Evolutionary conservation across 2,329 filamentous ascomycete genomes (phyloP), one percentile per base, ranked within the genome.

Genomic region (Madurella mycetomatis): DNA sequence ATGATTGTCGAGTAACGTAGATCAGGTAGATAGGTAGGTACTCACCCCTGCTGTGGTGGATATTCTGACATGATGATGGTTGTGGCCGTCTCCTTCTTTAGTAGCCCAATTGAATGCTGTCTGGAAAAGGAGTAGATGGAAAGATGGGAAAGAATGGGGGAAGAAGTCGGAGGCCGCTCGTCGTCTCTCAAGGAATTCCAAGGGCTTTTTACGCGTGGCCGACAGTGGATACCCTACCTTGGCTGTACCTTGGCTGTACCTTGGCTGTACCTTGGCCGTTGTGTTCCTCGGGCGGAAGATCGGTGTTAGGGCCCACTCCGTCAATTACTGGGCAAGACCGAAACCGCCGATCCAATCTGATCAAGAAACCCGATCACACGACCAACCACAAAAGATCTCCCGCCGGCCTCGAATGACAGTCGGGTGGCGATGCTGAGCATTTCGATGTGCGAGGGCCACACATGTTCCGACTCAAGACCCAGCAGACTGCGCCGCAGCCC

Each of bases 161-260:
- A 15, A 37, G 34, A 37, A 37, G 13, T 9, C 34, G 34, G 34
- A 37, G 34, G 34, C 34, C 34, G 34, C 34, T 11, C 34, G 34
- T 15, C 11, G 9, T 37, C 11, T 11, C 9, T 15, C 25, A 25
- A 7, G 25, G 25, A 25, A 25, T 49, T 45, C 2, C 46, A 53
- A 49, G 41, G 40, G 46, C 40, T 44, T 32, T 48, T 30, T 9
- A 31, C 39, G 31, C 17, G 39, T 19, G 17, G 17, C 40, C 31
- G 15, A 15, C 32, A 13, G 52, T 54, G 52, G 52, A 42, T 41
- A 41, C 31, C 25, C 9, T 19, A 39, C 45, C 19, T 42, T 25
- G 41, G 40, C 25, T 25, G 25, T 25, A 25, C 25, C 25, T 25
- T 25, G 25, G 25, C 25, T 7, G 25, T 25, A 25, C 25, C 25